phyloP scores from a whole-genome alignment of 2,329 filamentous ascomycete species.

The Paecilomyces niveus region DNA sequence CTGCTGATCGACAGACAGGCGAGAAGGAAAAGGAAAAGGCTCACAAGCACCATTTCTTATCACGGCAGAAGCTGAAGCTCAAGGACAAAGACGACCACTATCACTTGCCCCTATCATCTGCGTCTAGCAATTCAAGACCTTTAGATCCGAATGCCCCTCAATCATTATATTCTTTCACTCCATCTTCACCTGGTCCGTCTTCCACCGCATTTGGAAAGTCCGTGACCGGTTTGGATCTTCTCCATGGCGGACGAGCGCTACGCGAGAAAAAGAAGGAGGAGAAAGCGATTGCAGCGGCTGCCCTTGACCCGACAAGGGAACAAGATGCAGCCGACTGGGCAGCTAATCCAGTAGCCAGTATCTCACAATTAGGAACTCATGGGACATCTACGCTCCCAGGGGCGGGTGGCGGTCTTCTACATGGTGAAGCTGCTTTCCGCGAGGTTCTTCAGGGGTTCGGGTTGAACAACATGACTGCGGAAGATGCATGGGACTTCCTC shows the following conservation, averaged over 20 bases:
- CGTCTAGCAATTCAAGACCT: constrained; percentile 57
- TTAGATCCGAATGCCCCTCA: constrained; percentile 57
- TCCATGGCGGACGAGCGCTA: constrained; percentile 68
- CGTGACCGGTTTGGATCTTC: constrained; percentile 70
- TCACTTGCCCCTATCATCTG: constrained; percentile 55
- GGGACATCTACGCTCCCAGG: constrained; percentile 31
- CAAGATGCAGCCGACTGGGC: constrained; percentile 29
- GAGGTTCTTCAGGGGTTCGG: constrained; percentile 48
- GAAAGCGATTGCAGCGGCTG: constrained; percentile 37
- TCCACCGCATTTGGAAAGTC: constrained; percentile 66
- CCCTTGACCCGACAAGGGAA: constrained; percentile 22
- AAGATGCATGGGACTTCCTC: constrained; percentile 60
- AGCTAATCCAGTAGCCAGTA: constrained; percentile 16
- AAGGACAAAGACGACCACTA: constrained; percentile 55
- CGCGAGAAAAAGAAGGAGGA: constrained; percentile 77
- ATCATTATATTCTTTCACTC: constrained; percentile 60
- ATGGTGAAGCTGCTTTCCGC: constrained; percentile 28
- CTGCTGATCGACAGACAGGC: constrained; percentile 33
- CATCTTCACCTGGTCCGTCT: constrained; percentile 55
- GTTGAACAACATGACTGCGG: constrained; percentile 60
- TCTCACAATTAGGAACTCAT: constrained; percentile 21
- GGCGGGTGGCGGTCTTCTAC: constrained; percentile 19
- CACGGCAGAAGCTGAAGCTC: constrained; percentile 58
- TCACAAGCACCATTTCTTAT: constrained; percentile 57
- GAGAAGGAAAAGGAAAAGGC: constrained; percentile 23